Conservation (phyloP, 1,284 basidiomycete species). For the Serendipita sp. region DNA sequence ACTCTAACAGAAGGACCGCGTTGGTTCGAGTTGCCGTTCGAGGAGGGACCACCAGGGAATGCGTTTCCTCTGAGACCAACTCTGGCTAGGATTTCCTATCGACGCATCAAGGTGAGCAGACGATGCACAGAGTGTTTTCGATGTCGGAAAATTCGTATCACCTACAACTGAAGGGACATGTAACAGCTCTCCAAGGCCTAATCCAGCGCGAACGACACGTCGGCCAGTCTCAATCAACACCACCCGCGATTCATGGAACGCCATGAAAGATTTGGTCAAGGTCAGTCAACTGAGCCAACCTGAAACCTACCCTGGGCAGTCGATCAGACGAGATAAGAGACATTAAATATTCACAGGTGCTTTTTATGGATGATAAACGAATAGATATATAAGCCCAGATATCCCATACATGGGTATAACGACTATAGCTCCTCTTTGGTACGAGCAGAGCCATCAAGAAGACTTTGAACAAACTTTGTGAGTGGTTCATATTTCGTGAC, state of each 20-base stretch:
- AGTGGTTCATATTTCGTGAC: conserved; percentile 49
- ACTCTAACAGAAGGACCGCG: conserved; percentile 31
- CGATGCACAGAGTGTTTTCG: conserved; percentile 10
- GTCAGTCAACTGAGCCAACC: background rate
- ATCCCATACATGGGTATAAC: background rate
- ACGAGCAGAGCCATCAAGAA: conserved; percentile 39
- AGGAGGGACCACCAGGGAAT: conserved; percentile 12
- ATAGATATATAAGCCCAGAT: background rate
- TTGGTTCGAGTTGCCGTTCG: conserved; percentile 7
- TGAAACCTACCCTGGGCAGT: background rate
- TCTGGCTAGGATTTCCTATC: conserved; percentile 54
- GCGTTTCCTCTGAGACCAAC: conserved; percentile 49
- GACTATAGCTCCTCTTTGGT: conserved; percentile 1
- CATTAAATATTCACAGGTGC: background rate
- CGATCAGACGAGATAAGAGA: background rate
- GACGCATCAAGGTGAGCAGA: conserved; percentile 2
- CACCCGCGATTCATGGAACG: conserved; percentile 69
- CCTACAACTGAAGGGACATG: conserved; percentile 58
- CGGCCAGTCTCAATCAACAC: conserved; percentile 69
- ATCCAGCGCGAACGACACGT: conserved; percentile 56
- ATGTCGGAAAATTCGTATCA: conserved; percentile 14
- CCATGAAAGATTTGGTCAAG: conserved; percentile 15
- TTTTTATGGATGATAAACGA: background rate
- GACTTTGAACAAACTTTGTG: conserved; percentile 50
- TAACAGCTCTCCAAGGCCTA: conserved; percentile 71